Conservation (phyloP, 140 eudicot species). For the Flaveria floridana region DNA sequence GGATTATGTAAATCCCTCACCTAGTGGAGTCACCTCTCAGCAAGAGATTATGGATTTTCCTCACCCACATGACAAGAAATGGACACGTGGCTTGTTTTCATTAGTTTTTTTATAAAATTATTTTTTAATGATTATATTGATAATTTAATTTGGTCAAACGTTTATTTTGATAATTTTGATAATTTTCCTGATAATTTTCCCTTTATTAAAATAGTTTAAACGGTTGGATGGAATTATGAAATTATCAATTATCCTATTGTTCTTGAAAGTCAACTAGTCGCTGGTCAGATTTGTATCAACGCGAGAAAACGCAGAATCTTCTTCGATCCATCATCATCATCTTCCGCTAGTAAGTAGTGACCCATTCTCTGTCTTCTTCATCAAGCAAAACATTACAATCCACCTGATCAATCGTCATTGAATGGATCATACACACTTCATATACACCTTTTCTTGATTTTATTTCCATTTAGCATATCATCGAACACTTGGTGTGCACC, state of each 20-base stretch:
- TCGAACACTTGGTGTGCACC: slow-evolving; percentile 32
- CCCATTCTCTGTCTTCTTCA: slow-evolving; percentile 25
- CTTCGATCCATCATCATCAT: slow-evolving; percentile 23
- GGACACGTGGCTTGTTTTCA: too few species aligned
- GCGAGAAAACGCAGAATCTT: slow-evolving; percentile 20
- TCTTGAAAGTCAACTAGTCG: slow-evolving; percentile 23
- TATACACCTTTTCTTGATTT: slow-evolving; percentile 11
- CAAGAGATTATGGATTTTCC: too few species aligned
- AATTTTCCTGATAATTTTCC: too few species aligned
- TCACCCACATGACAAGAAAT: too few species aligned
- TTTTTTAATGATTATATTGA: too few species aligned
- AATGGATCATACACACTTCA: slow-evolving; percentile 11
- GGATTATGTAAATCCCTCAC: too few species aligned
- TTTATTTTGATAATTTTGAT: too few species aligned
- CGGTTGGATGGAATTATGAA: background rate
- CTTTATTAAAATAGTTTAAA: too few species aligned
- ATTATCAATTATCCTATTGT: background rate
- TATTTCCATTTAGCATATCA: background rate
- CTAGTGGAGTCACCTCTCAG: too few species aligned
- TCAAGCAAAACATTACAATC: slow-evolving; percentile 26
- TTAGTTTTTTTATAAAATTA: too few species aligned
- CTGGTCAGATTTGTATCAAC: slow-evolving; percentile 24
- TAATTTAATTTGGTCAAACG: too few species aligned
- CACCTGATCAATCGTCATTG: background rate
- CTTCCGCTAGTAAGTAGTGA: slow-evolving; percentile 1